phyloP scores from a whole-genome alignment of 1,284 basidiomycete genomes.

The Cerrena zonata region DNA sequence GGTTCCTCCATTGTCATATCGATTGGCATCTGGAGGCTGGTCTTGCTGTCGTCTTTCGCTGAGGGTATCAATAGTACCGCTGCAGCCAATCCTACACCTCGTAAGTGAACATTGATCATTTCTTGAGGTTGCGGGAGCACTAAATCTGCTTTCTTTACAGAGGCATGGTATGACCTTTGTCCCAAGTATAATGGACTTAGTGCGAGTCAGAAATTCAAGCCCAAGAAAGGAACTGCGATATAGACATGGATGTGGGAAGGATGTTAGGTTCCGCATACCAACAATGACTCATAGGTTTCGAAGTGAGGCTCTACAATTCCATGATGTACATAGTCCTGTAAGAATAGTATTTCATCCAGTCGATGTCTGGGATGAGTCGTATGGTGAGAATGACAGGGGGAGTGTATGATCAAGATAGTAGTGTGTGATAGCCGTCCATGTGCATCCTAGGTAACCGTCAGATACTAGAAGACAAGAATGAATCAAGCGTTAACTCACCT shows the following conservation, averaged over 20 bases:
- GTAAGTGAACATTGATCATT: conserved; percentile 3
- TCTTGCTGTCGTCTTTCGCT: conserved; percentile 2
- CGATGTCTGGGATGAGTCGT: too few species aligned
- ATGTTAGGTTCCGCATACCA: too few species aligned
- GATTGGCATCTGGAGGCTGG: conserved; percentile 5
- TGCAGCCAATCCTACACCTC: conserved; percentile 13
- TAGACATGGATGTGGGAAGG: too few species aligned
- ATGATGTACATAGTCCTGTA: too few species aligned
- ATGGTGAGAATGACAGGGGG: too few species aligned
- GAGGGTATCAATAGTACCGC: conserved; percentile 8
- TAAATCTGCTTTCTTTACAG: neutral
- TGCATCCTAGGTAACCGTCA: neutral
- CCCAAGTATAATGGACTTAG: conserved; percentile 5
- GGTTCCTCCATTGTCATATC: too few species aligned
- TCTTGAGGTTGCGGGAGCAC: neutral
- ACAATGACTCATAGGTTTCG: too few species aligned
- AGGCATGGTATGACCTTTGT: conserved; percentile 4
- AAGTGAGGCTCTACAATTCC: too few species aligned
- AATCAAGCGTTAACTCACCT: neutral
- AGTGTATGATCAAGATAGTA: neutral
- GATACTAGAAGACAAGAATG: neutral
- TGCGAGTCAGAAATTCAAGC: too few species aligned
- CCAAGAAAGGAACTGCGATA: too few species aligned
- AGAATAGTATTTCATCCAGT: too few species aligned
- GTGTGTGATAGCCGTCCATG: conserved; percentile 4